These are phyloP conservation scores for Aspergillus homomorphus DNA, from an alignment of 495 filamentous ascomycete genomes.

Conservation along the genomic window DNA sequence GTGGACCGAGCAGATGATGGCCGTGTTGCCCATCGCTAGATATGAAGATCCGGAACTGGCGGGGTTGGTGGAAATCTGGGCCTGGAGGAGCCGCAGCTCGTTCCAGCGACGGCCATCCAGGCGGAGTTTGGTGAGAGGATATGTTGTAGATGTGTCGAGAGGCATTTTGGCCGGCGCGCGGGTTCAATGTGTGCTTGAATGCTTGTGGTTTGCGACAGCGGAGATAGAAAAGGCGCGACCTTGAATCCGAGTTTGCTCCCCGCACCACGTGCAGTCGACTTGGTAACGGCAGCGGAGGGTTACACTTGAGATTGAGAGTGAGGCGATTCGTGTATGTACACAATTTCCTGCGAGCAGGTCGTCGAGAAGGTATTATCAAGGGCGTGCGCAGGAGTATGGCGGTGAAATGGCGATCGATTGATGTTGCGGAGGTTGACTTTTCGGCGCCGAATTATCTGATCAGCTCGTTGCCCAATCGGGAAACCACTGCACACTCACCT, in stretches of 20 bases:
- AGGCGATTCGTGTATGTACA: too few relatives aligned
- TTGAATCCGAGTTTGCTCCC: constrained; percentile 13
- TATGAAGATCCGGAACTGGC: constrained; percentile 87
- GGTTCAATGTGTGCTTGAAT: background rate
- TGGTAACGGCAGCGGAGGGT: background rate
- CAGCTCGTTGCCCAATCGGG: constrained; percentile 23
- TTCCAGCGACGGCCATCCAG: constrained; percentile 97
- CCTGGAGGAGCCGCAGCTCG: constrained; percentile 85
- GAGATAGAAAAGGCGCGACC: background rate
- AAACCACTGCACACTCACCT: background rate
- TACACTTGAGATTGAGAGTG: background rate
- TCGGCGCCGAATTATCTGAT: constrained; percentile 15
- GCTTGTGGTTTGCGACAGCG: background rate
- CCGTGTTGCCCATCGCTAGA: constrained; percentile 93
- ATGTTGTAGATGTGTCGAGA: constrained; percentile 81
- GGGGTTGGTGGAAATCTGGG: constrained; percentile 86
- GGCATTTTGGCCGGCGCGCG: constrained; percentile 60
- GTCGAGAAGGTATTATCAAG: background rate
- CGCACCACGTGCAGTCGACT: constrained; percentile 15
- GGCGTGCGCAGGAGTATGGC: background rate
- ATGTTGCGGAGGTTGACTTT: constrained; percentile 13
- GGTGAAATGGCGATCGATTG: constrained; percentile 1
- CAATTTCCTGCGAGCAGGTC: background rate
- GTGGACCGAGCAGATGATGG: constrained; percentile 86
- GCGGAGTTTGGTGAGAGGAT: constrained; percentile 79